Evolutionary conservation across 352 stramenopile genomes (phyloP), one percentile per base, ranked within the genome.

Genomic region (Aphanomyces cochlioides): DNA sequence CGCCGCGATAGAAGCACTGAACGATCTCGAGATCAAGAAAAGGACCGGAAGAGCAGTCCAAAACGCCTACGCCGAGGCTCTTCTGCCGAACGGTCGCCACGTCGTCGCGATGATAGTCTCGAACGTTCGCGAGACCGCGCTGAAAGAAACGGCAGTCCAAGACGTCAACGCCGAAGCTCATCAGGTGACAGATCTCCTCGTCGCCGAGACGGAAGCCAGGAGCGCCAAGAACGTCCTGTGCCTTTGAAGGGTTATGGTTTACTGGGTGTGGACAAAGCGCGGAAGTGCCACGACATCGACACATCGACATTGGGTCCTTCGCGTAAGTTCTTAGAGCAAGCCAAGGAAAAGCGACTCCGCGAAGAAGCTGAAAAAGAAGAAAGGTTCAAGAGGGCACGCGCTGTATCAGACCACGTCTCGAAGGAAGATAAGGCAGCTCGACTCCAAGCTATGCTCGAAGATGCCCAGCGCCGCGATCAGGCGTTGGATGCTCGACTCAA

Each of bases 251-350:
- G 69, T 1, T 66, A 70, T 43, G 88, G 86, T 21, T 73, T 93
- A 7, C 78, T 93, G 21, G 82, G 72, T 37, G 78, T 73, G 53
- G 67, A 78, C 2, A 84, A 83, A 73, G 84, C 85, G 12, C 59
- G 83, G 17, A 77, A 89, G 72, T 88, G 77, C 43, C 88, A 86
- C 43, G 76, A 95, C 53, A 73, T 95, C 10, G 86, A 95, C 74
- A 87, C 76, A 65, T 75, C 82, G 10, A 90, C 84, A 6, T 75
- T 95, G 4, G 86, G 87, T n/a, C 88, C 88, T 0, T 93, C 88
- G 56, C 77, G 75, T 1, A 93, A 92, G 69, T 87, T 89, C 21
- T 54, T 95, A 6, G 84, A 79, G 37, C 85, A 89, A 54, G 86
- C 85, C 28, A 81, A 83, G 45, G 84, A 93, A 48, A 82, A 80